Evolutionary conservation across 2,329 filamentous ascomycete species (phyloP).

Genomic region (Apiospora arundinis): DNA sequence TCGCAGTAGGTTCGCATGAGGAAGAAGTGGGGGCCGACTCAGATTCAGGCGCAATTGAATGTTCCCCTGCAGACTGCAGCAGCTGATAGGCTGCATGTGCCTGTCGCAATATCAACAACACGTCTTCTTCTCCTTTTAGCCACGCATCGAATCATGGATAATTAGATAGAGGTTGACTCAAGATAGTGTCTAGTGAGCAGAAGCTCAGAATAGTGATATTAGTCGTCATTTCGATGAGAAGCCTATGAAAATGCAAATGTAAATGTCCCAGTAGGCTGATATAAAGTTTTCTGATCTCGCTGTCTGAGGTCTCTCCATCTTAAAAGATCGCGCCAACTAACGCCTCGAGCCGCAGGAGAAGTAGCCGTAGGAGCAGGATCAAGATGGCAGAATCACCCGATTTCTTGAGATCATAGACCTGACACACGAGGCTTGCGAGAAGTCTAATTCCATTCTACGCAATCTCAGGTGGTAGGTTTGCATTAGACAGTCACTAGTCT

Average conservation of each 20-base stretch:
- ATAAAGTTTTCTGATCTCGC: neutral
- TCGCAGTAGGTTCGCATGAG: slow-evolving; percentile 17
- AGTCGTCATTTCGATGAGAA: too few relatives aligned
- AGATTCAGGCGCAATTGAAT: neutral
- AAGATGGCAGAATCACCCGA: neutral
- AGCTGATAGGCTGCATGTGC: neutral
- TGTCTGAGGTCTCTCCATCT: neutral
- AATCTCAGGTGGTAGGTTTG: neutral
- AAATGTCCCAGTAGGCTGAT: neutral
- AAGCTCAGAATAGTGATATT: neutral
- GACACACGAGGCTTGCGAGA: neutral
- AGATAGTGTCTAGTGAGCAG: neutral
- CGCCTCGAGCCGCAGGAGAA: neutral
- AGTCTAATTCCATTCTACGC: neutral
- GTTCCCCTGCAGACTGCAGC: neutral
- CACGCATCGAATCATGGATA: neutral
- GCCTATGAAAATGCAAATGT: neutral
- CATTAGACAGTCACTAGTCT: neutral
- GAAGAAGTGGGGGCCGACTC: neutral
- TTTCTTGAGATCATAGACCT: neutral
- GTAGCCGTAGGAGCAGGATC: neutral
- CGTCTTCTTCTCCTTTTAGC: neutral
- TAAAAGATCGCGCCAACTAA: neutral
- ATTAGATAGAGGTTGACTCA: neutral
- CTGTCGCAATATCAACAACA: neutral